These are phyloP conservation scores for Zizania latifolia DNA, from an alignment of 176 grass and related monocot genomes.

Conservation along the genomic window DNA sequence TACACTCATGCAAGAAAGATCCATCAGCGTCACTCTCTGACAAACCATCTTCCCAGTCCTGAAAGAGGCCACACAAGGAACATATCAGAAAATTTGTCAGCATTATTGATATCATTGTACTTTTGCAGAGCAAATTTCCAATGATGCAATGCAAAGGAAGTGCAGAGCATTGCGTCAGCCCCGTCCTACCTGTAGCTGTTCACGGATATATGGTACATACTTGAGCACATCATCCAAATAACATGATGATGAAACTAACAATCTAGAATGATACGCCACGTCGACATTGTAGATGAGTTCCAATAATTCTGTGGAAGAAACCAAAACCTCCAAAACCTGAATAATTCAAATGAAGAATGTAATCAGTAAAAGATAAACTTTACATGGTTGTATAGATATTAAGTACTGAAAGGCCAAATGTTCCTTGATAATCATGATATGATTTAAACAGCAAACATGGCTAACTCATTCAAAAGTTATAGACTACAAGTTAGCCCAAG, in stretches of 20 bases:
- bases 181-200: slow-evolving; percentile 58
- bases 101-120: neutral
- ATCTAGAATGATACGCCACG: slow-evolving; percentile 46
- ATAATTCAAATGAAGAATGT: slow-evolving; percentile 12
- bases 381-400: neutral
- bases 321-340: slow-evolving; percentile 65
- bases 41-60: slow-evolving; percentile 79
- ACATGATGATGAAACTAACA: slow-evolving; percentile 17
- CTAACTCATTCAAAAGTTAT: too few relatives aligned
- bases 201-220: slow-evolving; percentile 49
- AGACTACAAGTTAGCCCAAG: too few relatives aligned
- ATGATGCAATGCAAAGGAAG: neutral
- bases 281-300: slow-evolving; percentile 52
- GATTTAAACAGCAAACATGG: neutral
- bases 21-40: slow-evolving; percentile 48
- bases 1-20: slow-evolving; percentile 56
- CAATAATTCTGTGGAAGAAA: slow-evolving; percentile 50
- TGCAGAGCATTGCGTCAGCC: neutral
- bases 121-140: neutral
- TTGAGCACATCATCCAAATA: slow-evolving; percentile 52
- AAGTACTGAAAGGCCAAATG: neutral
- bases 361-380: neutral
- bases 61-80: slow-evolving; percentile 16
- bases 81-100: neutral
- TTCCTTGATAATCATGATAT: neutral